These are phyloP conservation scores for Xylariaceae sp. DNA, from an alignment of 2,329 filamentous ascomycete species.

Conservation along the genomic window DNA sequence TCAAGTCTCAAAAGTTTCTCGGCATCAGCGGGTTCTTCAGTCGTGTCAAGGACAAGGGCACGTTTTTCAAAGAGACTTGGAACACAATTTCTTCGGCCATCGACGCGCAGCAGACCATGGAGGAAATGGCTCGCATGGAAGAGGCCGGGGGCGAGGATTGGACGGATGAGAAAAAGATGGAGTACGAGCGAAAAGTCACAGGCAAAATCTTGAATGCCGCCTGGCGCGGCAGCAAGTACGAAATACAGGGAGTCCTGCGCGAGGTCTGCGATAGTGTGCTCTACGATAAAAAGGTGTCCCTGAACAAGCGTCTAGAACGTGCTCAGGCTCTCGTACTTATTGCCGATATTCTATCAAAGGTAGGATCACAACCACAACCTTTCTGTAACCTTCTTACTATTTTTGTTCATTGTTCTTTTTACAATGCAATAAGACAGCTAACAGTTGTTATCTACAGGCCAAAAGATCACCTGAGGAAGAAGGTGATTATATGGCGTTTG, in stretches of 20 bases:
- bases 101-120: slow-evolving; percentile 97
- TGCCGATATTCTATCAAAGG: slow-evolving; percentile 88
- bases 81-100: slow-evolving; percentile 96
- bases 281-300: slow-evolving; percentile 76
- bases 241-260: slow-evolving; percentile 93
- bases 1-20: slow-evolving; percentile 96
- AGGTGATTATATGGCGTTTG: slow-evolving; percentile 98
- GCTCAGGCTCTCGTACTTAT: slow-evolving; percentile 89
- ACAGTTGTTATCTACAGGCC: slow-evolving; percentile 61
- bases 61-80: slow-evolving; percentile 97
- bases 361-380: slow-evolving; percentile 49
- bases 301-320: slow-evolving; percentile 87
- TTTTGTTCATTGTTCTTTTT: neutral
- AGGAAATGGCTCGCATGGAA: slow-evolving; percentile 97
- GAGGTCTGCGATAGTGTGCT: slow-evolving; percentile 93
- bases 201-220: slow-evolving; percentile 98
- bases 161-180: slow-evolving; percentile 96
- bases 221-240: slow-evolving; percentile 95
- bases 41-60: slow-evolving; percentile 94
- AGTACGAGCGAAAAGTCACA: slow-evolving; percentile 94
- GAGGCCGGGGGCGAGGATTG: slow-evolving; percentile 95
- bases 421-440: slow-evolving; percentile 6
- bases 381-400: neutral
- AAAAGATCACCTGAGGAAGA: slow-evolving; percentile 92
- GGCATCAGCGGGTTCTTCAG: slow-evolving; percentile 96